Evolutionary conservation across 768 basidiomycete species (phyloP).

Genomic region (Macrolepiota fuliginosa): DNA sequence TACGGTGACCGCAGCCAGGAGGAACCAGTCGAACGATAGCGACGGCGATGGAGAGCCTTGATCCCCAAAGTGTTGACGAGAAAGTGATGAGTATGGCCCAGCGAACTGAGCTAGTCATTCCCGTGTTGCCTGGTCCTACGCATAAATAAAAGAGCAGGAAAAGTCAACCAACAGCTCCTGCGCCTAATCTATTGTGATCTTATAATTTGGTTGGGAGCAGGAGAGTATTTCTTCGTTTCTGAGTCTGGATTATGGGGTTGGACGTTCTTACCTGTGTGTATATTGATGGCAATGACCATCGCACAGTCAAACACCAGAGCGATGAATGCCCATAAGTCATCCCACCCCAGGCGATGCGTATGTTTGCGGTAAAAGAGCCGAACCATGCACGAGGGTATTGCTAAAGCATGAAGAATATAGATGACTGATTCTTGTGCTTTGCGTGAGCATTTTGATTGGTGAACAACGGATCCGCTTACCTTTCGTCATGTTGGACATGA

Average conservation of each 20-base stretch:
- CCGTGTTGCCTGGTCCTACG: not conserved
- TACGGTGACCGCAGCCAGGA: not conserved
- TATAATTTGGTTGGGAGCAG: not conserved
- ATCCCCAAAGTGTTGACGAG: conserved; percentile 8
- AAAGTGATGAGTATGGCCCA: not conserved
- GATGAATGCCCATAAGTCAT: conserved; percentile 25
- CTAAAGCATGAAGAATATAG: conserved; percentile 14
- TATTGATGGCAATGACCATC: conserved; percentile 9
- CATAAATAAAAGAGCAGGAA: not conserved
- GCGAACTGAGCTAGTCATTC: not conserved
- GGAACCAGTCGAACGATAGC: conserved; percentile 15
- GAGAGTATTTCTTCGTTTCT: not conserved
- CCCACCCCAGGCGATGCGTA: conserved; percentile 26
- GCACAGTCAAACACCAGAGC: conserved; percentile 17
- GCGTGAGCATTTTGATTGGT: not conserved
- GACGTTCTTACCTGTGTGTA: conserved; percentile 11
- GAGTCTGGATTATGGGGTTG: not conserved
- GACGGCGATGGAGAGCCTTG: conserved; percentile 18
- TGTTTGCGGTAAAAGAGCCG: conserved; percentile 22
- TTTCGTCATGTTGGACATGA: not conserved
- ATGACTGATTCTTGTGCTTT: not conserved
- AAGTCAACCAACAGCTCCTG: not conserved
- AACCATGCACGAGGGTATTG: conserved; percentile 19
- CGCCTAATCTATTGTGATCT: not conserved
- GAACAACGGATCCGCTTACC: not conserved